Conservation (phyloP, 164 flowering plant species). For the Kalanchoe fedtschenkoi region DNA sequence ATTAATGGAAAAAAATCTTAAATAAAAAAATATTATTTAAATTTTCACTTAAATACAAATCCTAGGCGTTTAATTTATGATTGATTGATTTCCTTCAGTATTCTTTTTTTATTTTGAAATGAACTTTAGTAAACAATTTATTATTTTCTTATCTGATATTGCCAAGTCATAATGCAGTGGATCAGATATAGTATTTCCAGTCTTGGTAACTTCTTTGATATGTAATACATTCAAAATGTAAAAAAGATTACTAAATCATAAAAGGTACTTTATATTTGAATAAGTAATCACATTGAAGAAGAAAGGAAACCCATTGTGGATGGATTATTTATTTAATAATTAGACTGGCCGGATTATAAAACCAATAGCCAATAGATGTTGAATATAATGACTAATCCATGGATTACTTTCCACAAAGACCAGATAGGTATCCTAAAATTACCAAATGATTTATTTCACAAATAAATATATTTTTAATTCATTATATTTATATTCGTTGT, state of each 20-base stretch:
- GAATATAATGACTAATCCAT: not conserved
- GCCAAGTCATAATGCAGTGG: not conserved
- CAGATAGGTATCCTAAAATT: too few relatives aligned
- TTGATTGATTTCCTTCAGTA: not conserved
- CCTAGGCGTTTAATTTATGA: too few relatives aligned
- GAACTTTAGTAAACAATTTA: not conserved
- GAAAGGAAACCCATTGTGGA: not conserved
- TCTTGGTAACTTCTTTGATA: not conserved
- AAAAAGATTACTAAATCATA: not conserved
- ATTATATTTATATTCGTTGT: not conserved
- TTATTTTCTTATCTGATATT: conserved; percentile 1
- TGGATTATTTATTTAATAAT: not conserved
- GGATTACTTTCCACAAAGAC: not conserved
- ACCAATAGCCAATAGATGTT: not conserved
- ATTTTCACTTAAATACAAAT: not conserved
- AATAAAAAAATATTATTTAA: not conserved
- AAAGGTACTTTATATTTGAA: not conserved
- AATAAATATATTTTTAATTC: not conserved
- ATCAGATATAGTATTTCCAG: not conserved
- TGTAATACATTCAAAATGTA: not conserved
- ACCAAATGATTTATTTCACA: not conserved
- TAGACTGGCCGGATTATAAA: not conserved
- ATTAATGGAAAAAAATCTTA: not conserved
- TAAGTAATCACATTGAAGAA: too few relatives aligned
- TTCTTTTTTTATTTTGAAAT: too few relatives aligned